A percentile compares a stretch with the other conserved stretches of the same genome.
Conservation (phyloP, 495 filamentous ascomycete species). For the Talaromyces stipitatus region DNA sequence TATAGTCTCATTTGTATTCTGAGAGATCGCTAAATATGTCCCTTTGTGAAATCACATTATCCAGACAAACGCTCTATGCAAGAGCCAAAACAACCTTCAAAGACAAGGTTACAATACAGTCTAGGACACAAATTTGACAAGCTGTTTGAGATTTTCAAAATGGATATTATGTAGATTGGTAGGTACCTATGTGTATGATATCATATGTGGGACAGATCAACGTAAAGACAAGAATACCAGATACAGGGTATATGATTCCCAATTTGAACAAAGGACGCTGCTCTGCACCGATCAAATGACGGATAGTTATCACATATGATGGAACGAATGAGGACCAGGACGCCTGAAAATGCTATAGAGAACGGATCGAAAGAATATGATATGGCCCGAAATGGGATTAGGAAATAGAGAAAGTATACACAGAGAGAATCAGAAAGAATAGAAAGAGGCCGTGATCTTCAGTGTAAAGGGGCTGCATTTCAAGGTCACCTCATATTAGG, state of each 20-base stretch:
- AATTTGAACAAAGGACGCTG: not conserved
- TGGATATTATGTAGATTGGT: too few species aligned
- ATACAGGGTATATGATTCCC: not conserved
- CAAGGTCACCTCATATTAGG: not conserved
- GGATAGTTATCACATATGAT: not conserved
- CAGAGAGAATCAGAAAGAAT: not conserved
- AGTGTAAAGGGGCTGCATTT: not conserved
- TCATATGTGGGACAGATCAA: too few species aligned
- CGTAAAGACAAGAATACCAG: too few species aligned
- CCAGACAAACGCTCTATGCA: not conserved
- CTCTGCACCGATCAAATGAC: not conserved
- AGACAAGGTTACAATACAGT: not conserved
- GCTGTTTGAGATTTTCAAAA: not conserved
- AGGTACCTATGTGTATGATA: too few species aligned
- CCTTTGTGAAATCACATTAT: not conserved
- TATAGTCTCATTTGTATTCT: too few species aligned
- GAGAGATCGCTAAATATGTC: not conserved
- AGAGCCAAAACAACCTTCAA: not conserved
- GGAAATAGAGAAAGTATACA: not conserved
- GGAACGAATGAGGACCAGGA: not conserved
- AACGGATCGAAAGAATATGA: not conserved
- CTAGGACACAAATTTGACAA: not conserved
- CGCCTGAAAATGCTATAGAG: not conserved
- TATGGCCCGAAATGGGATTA: not conserved
- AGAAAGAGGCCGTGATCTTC: not conserved